Base-by-base conservation (phyloP, 306 rosid genomes). In the Abrus precatorius region DNA sequence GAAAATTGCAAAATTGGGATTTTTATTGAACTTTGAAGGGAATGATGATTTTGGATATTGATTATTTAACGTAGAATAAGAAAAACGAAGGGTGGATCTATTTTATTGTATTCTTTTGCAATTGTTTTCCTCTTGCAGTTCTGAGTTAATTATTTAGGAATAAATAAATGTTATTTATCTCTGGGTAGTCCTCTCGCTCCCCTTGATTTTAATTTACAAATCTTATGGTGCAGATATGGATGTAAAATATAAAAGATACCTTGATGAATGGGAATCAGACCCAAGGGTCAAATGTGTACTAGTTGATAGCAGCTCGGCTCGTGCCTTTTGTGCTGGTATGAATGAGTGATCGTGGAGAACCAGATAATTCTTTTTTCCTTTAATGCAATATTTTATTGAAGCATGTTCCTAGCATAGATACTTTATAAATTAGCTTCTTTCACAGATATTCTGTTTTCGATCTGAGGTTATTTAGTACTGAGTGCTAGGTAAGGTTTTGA, bases 241-340 rank as follows among this genome's bases (percentile, higher is more conserved):
- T 90, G 11, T 92, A 54, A 91, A 80, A 68, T 96, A 89, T 86
- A 93, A 92, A 81, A 87, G 86, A 71, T 93, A 85, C 84, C 94
- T 96, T 38, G 97, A 96, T 79, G 87, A 96, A 75, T 96, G 99
- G 99, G 99, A 96, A 83, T 85, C 79, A 11, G 95, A 96, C 81
- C 93, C 99, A 1, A 80, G 55, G 36, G 93, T 96, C 75, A 96
- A 89, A 86, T 96, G 99, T 78, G 97, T 96, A 68, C 81, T 96
- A 74, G 89, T 93, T 32, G 93, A 90, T 56, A 87, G 99, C 88
- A 93, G 91, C 93, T 90, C 99, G 1, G 30, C 95, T 72, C 98
- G 99, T 57, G 94, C 99, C 52, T 96, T 92, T 72, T 96, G 91
- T 88, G 98, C 98, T 13, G 99, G 99, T 96, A 93, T 83, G 56